Conservation (phyloP, 768 basidiomycete species). For the Lentinula raphanica region DNA sequence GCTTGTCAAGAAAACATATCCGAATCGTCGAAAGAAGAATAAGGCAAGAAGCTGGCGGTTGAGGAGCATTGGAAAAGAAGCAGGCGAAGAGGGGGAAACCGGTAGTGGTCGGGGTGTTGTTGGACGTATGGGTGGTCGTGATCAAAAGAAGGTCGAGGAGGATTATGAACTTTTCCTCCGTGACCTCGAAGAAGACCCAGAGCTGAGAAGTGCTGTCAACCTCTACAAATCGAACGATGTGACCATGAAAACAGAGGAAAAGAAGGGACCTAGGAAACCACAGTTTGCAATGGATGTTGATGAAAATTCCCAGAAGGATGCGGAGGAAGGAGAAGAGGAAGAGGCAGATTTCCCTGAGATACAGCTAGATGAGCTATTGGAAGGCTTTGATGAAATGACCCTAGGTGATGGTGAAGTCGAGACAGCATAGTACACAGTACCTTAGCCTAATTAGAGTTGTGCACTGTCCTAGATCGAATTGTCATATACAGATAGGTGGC, state of each 20-base stretch:
- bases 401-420: conserved; percentile 41
- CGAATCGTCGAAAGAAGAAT: conserved; percentile 87
- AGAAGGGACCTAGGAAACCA: conserved; percentile 36
- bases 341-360: conserved; percentile 89
- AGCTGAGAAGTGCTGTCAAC: conserved; percentile 82
- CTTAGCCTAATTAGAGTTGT: too few relatives aligned
- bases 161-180: conserved; percentile 96
- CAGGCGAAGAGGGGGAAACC: conserved; percentile 80
- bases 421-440: not conserved
- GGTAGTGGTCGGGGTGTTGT: conserved; percentile 78
- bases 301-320: conserved; percentile 26
- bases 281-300: conserved; percentile 73
- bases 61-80: conserved; percentile 88
- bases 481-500: too few relatives aligned
- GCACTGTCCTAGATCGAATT: too few relatives aligned
- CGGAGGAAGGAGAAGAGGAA: conserved; percentile 39
- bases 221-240: conserved; percentile 68
- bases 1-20: conserved; percentile 93
- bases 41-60: conserved; percentile 83
- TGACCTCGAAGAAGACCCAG: conserved; percentile 92
- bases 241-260: conserved; percentile 37
- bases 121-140: conserved; percentile 83
- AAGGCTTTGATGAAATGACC: conserved; percentile 90
- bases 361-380: conserved; percentile 77
- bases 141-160: conserved; percentile 88